A percentile compares a stretch with the other conserved stretches of the same genome.
Evolutionary conservation across 768 basidiomycete genomes (phyloP).

Genomic region (Tylopilus sp.): DNA sequence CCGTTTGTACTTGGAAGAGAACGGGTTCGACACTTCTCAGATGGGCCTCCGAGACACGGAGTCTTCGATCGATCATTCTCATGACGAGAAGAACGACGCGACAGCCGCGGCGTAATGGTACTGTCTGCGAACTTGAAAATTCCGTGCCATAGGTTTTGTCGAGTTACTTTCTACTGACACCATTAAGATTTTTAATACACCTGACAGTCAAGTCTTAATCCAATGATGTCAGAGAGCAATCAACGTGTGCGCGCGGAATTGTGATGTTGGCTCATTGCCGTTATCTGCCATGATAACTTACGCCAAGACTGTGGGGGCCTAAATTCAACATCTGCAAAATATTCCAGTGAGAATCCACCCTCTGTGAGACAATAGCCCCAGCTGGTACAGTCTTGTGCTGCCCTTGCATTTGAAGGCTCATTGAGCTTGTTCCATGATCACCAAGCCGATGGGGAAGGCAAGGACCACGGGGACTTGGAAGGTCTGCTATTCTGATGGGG

Average conservation of each 20-base stretch:
- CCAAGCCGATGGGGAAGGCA: too few relatives aligned
- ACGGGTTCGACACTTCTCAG: constrained; percentile 74
- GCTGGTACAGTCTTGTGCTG: not conserved
- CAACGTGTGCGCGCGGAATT: too few relatives aligned
- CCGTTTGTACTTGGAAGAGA: constrained; percentile 72
- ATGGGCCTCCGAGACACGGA: constrained; percentile 55
- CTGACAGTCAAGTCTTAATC: not conserved
- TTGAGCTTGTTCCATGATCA: too few relatives aligned
- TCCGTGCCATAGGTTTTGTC: not conserved
- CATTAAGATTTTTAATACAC: not conserved
- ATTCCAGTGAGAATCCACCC: not conserved
- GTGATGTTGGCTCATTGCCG: too few relatives aligned
- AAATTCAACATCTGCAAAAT: not conserved
- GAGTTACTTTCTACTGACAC: not conserved
- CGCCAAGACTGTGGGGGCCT: too few relatives aligned
- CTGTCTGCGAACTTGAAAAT: not conserved
- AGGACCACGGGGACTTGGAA: too few relatives aligned
- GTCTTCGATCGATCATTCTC: constrained; percentile 11
- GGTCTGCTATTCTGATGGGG: too few relatives aligned
- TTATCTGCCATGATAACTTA: not conserved
- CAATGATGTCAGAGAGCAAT: not conserved
- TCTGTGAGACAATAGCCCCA: not conserved
- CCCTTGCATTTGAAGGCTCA: too few relatives aligned
- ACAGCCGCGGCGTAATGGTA: constrained; percentile 11
- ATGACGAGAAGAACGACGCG: constrained; percentile 16